phyloP scores from a whole-genome alignment of 2,329 filamentous ascomycete genomes.

The Drechslerella dactyloides region DNA sequence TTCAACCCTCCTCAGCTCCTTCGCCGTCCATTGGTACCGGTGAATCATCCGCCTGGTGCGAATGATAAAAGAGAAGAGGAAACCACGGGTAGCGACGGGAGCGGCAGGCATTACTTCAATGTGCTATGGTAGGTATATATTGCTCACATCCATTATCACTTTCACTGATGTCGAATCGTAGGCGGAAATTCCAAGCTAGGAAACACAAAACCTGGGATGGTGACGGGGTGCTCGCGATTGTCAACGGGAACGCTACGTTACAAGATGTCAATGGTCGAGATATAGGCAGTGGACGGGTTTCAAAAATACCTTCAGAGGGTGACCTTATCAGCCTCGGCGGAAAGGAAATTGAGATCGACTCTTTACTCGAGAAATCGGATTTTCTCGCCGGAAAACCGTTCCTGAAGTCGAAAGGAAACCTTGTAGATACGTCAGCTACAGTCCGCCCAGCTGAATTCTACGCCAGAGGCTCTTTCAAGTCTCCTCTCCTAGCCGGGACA shows the following conservation, averaged over 20 bases:
- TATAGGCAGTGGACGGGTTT: constrained; percentile 36
- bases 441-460: constrained; percentile 52
- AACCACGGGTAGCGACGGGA: neutral
- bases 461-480: constrained; percentile 64
- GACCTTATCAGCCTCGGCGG: constrained; percentile 68
- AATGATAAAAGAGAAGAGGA: constrained; percentile 10
- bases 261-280: constrained; percentile 70
- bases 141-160: constrained; percentile 6
- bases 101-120: constrained; percentile 58
- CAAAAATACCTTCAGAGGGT: constrained; percentile 66
- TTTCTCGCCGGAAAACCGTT: constrained; percentile 63
- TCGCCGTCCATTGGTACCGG: constrained; percentile 22
- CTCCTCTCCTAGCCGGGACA: constrained; percentile 66
- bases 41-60: constrained; percentile 14
- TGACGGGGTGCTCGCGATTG: constrained; percentile 69
- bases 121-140: constrained; percentile 59
- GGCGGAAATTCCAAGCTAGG: constrained; percentile 73
- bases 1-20: constrained; percentile 25
- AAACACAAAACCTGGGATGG: constrained; percentile 81
- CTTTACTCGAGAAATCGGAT: constrained; percentile 67
- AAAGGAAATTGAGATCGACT: constrained; percentile 73
- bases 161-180: constrained; percentile 55
- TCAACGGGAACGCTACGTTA: constrained; percentile 66
- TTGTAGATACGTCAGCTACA: constrained; percentile 34
- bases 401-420: constrained; percentile 55